Percentiles rank a stretch among this genome's conserved stretches.
Conservation (phyloP, 1,284 basidiomycete genomes). For the Mycena sp. region DNA sequence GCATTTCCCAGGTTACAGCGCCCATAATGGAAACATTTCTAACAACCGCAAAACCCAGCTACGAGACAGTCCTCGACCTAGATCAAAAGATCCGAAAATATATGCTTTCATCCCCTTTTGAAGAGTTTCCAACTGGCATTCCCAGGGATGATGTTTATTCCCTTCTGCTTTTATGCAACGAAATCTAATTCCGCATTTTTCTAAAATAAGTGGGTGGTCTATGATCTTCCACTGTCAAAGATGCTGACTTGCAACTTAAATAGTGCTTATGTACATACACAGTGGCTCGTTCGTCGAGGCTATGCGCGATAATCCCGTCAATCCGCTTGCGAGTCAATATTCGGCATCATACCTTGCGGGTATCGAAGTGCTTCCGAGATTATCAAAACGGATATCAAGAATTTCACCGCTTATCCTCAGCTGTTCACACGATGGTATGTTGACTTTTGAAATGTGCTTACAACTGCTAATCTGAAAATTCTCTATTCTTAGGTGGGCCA, state of each 20-base stretch:
- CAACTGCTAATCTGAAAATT: neutral
- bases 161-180: slow-evolving; percentile 20
- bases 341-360: slow-evolving; percentile 21
- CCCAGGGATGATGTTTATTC: neutral
- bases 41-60: slow-evolving; percentile 12
- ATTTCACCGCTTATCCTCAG: slow-evolving; percentile 21
- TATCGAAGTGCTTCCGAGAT: slow-evolving; percentile 27
- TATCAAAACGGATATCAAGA: slow-evolving; percentile 25
- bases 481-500: slow-evolving; percentile 16
- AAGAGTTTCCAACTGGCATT: neutral
- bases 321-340: slow-evolving; percentile 23
- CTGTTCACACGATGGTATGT: slow-evolving; percentile 26
- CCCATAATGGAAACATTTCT: slow-evolving; percentile 26
- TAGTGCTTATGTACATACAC: slow-evolving; percentile 29
- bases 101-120: slow-evolving; percentile 13
- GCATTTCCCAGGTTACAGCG: slow-evolving; percentile 13
- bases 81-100: slow-evolving; percentile 19
- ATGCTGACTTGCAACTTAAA: neutral
- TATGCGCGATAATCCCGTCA: slow-evolving; percentile 10
- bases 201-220: slow-evolving; percentile 12
- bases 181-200: slow-evolving; percentile 17
- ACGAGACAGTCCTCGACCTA: slow-evolving; percentile 21
- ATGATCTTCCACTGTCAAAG: neutral
- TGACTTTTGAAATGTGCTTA: too few relatives aligned
- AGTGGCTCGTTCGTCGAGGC: slow-evolving; percentile 23